Evolutionary conservation across 2,329 filamentous ascomycete genomes (phyloP), one percentile per base, ranked within the genome.

Genomic region (Verticillium nonalfalfae): DNA sequence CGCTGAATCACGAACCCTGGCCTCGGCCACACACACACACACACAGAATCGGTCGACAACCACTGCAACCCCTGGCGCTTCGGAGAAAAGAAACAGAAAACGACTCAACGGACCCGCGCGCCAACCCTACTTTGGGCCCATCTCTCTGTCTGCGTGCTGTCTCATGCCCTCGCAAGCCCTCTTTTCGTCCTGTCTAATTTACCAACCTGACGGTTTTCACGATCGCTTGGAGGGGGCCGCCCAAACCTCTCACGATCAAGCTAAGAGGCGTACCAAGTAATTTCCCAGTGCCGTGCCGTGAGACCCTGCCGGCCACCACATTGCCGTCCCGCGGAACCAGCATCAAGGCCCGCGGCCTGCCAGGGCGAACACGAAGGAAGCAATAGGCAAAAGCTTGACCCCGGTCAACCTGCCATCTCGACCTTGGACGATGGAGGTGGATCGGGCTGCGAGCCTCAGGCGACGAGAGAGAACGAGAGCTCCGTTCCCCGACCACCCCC

Each of bases 21-120:
- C 55, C 14, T 40, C 39, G 39, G 15, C 39, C 39, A 40, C 39
- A 7, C 39, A 40, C 39, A 40, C 36, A 38, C 36, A 31, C 26
- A 31, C 26, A 4, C 26, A 31, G 4, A 36, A 36, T 13, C 39
- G 15, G 6, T 15, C 4, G 15, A 52, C 18, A 18, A 14, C 45
- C 45, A 52, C n/a, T 52, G 10, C n/a, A n/a, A 7, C 35, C 45
- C 45, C 45, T 52, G 45, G 45, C 45, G 45, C n/a, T 52, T 52
- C 45, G 45, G 45, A 52, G 45, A 52, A 52, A 52, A 63, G 58
- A 59, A 61, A 60, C 62, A 62, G 65, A 65, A 52, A 52, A 52
- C 45, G 45, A 52, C 45, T 52, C 45, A 52, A 26, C 45, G 10
- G n/a, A 5, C 18, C 45, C 45, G 45, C 45, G 45, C 45, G 45